Evolutionary conservation across 805 yeast genomes (phyloP).

Genomic region (Priceomyces fermenticarens): DNA sequence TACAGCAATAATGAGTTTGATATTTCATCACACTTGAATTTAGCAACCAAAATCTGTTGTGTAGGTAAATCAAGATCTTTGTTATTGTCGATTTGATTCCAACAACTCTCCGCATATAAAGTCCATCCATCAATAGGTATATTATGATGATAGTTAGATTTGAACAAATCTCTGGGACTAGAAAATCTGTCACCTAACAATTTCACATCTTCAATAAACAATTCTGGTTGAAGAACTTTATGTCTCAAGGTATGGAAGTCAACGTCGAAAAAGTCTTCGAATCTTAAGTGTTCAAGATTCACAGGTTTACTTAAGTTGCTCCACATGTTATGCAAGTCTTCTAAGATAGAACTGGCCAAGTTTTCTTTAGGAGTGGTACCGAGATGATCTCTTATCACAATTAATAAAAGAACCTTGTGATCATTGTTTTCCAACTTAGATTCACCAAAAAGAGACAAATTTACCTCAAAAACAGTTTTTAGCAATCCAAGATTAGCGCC

Average conservation of each 20-base stretch:
- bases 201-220: constrained; percentile 60
- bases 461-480: constrained; percentile 95
- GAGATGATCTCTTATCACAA: constrained; percentile 89
- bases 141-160: constrained; percentile 70
- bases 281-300: constrained; percentile 49
- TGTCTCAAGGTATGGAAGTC: constrained; percentile 81
- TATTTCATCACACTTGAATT: constrained; percentile 92
- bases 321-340: constrained; percentile 82
- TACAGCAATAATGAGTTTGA: constrained; percentile 37
- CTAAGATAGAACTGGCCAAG: constrained; percentile 62
- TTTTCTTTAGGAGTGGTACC: constrained; percentile 81
- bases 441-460: constrained; percentile 76
- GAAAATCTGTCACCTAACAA: constrained; percentile 62
- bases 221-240: constrained; percentile 74
- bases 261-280: constrained; percentile 81
- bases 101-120: constrained; percentile 81
- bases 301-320: constrained; percentile 68
- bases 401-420: constrained; percentile 67
- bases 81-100: constrained; percentile 92
- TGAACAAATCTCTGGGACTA: constrained; percentile 46
- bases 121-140: constrained; percentile 98
- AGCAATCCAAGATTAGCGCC: constrained; percentile 96
- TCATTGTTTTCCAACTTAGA: constrained; percentile 33
- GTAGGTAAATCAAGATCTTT: constrained; percentile 96
- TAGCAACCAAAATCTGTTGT: constrained; percentile 91